Evolutionary conservation across 2,329 filamentous ascomycete genomes (phyloP), one percentile per base, ranked within the genome.

Genomic region (Sphaerulina vaccinii): DNA sequence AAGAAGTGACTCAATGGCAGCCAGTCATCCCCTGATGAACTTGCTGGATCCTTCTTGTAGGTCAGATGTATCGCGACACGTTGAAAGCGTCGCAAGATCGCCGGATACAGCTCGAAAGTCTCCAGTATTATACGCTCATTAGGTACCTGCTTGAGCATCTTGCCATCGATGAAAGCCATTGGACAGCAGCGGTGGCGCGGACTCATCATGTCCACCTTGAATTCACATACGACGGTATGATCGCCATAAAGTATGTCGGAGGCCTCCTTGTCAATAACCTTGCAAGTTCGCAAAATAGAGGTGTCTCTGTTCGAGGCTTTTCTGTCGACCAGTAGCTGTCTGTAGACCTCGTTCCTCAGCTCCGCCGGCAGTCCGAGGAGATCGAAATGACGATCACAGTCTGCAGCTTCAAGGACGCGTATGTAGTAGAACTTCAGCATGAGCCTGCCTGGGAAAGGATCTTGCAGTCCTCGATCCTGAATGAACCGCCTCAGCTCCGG

Each of bases 291-390:
- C 23, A 61, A 44, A 22, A 61, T 59, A 11, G 38, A 16, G 1
- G 56, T 47, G 37, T 37, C 18, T n/a, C 22, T 40, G 39, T 37
- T 37, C 45, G 11, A 35, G 19, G n/a, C 16, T n/a, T 5, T 11
- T 18, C 7, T 29, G 19, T 42, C n/a, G n/a, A n/a, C n/a, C 2
- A 64, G 49, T 1, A 63, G 50, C 5, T 57, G 41, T 0, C 39
- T 27, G 33, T 65, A 66, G 8, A 65, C 41, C 18, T 51, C 19
- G 15, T 50, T 57, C 10, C 63, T 45, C 42, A 66, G 23, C 44
- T 65, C 63, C 1, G 57, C 37, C 8, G 58, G 58, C 5, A 66
- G 54, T 15, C 60, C 56, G 10, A 65, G 47, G 36, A 66, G 60
- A 5, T 52, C 53, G 22, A 62, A 63, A 1, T n/a, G 35, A 5